phyloP scores from a whole-genome alignment of 352 stramenopile genomes.

The Pythium scleroteichum region DNA sequence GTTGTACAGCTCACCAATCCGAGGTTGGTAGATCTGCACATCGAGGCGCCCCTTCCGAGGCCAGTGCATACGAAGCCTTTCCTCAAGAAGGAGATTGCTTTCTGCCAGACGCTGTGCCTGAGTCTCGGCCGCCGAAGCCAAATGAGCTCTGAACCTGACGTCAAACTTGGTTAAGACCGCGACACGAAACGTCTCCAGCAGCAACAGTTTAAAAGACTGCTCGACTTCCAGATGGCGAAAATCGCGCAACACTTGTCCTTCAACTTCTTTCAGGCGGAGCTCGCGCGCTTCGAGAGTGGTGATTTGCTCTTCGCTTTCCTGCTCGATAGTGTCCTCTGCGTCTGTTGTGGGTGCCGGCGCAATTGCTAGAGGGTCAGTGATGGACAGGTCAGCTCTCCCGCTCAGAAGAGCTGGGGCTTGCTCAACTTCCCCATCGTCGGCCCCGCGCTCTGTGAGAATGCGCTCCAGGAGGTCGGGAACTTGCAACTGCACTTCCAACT shows the following conservation, averaged over 20 bases:
- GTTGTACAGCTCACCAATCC: constrained; percentile 77
- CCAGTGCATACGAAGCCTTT: constrained; percentile 88
- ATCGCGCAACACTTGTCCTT: constrained; percentile 16
- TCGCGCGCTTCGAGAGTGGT: constrained; percentile 10
- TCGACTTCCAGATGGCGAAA: constrained; percentile 42
- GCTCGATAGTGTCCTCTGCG: background rate
- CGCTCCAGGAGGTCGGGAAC: constrained; percentile 29
- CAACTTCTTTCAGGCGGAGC: constrained; percentile 10
- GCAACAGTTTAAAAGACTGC: constrained; percentile 9
- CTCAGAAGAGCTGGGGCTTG: background rate
- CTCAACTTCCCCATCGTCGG: constrained; percentile 19
- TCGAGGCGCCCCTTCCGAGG: constrained; percentile 78
- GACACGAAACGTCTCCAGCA: constrained; percentile 36
- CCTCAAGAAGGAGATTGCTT: constrained; percentile 64
- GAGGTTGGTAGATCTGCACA: constrained; percentile 85
- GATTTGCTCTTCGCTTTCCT: constrained; percentile 11
- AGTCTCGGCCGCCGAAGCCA: constrained; percentile 11
- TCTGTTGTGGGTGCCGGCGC: background rate
- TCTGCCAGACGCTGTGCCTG: constrained; percentile 41
- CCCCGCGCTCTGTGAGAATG: constrained; percentile 37
- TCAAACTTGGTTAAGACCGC: constrained; percentile 51
- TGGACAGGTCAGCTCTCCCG: background rate
- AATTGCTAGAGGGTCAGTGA: background rate
- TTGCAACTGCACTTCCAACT: constrained; percentile 26
- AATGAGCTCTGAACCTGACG: constrained; percentile 24